phyloP scores from a whole-genome alignment of 495 filamentous ascomycete genomes.

The Penicillium parvum region DNA sequence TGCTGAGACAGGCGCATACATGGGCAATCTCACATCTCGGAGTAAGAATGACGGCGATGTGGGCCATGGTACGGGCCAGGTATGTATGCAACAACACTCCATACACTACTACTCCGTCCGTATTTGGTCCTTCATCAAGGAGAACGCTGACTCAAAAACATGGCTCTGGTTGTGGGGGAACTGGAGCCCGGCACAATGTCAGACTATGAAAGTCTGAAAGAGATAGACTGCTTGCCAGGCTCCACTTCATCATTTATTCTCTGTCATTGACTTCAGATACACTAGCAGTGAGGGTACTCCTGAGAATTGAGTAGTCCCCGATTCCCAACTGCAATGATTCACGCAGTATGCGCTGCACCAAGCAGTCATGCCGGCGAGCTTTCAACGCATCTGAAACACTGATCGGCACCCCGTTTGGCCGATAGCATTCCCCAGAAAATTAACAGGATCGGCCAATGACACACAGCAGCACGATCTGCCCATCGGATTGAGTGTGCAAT shows the following conservation, averaged over 20 bases:
- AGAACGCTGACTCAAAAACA: slow-evolving; percentile 11
- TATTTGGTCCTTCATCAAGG: background rate
- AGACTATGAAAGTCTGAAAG: slow-evolving; percentile 25
- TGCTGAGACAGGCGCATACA: slow-evolving; percentile 5
- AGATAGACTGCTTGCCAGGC: slow-evolving; percentile 16
- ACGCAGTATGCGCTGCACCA: background rate
- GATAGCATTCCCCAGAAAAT: slow-evolving; percentile 30
- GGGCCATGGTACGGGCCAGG: slow-evolving; percentile 9
- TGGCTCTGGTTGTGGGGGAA: slow-evolving; percentile 24
- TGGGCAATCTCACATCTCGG: no score
- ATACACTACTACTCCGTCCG: slow-evolving; percentile 1
- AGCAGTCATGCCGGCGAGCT: background rate
- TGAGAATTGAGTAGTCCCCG: no score
- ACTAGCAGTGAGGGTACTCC: no score
- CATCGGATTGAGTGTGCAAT: slow-evolving; percentile 11
- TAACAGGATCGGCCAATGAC: slow-evolving; percentile 26
- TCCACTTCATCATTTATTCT: slow-evolving; percentile 17
- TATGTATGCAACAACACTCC: slow-evolving; percentile 13
- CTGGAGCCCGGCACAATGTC: slow-evolving; percentile 18
- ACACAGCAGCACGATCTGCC: slow-evolving; percentile 15
- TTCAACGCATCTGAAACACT: slow-evolving; percentile 26
- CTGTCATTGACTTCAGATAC: slow-evolving; percentile 4
- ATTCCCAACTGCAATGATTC: no score
- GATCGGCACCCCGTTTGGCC: slow-evolving; percentile 24
- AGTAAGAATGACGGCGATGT: slow-evolving; percentile 20